Percentiles rank a stretch among this genome's conserved stretches.
Evolutionary conservation across 148 eudicot genomes (phyloP).

Genomic region (Fagopyrum esculentum): DNA sequence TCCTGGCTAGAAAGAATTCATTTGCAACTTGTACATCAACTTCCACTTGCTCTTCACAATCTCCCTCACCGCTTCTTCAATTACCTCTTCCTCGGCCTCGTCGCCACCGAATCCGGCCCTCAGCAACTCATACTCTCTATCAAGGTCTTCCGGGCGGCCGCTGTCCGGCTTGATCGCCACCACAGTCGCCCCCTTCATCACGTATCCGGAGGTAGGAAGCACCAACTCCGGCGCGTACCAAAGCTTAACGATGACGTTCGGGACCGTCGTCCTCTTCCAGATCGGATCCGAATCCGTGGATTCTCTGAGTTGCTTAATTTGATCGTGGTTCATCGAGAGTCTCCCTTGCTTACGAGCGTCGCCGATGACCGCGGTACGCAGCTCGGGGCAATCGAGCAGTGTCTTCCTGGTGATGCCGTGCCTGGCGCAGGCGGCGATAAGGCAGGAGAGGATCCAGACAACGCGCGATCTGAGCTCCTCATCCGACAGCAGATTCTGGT

Average conservation of each 20-base stretch:
- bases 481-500: conserved; percentile 12
- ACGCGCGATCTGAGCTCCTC: conserved; percentile 48
- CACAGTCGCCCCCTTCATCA: conserved; percentile 55
- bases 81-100: conserved; percentile 25
- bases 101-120: conserved; percentile 17
- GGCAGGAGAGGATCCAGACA: conserved; percentile 57
- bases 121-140: neutral
- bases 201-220: conserved; percentile 35
- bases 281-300: conserved; percentile 15
- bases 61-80: conserved; percentile 31
- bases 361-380: conserved; percentile 26
- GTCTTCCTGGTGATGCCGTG: conserved; percentile 41
- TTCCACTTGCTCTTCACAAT: conserved; percentile 26
- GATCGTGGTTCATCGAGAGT: conserved; percentile 35
- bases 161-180: conserved; percentile 15
- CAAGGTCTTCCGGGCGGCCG: neutral
- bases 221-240: conserved; percentile 52
- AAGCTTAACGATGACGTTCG: conserved; percentile 43
- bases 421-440: conserved; percentile 54
- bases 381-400: conserved; percentile 17
- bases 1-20: conserved; percentile 19
- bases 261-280: conserved; percentile 15
- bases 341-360: conserved; percentile 55
- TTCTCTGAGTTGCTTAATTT: conserved; percentile 35
- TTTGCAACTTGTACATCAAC: conserved; percentile 23